Conservation (phyloP, 1,139 yeast genomes). For the Sugiyamaella sp. region DNA sequence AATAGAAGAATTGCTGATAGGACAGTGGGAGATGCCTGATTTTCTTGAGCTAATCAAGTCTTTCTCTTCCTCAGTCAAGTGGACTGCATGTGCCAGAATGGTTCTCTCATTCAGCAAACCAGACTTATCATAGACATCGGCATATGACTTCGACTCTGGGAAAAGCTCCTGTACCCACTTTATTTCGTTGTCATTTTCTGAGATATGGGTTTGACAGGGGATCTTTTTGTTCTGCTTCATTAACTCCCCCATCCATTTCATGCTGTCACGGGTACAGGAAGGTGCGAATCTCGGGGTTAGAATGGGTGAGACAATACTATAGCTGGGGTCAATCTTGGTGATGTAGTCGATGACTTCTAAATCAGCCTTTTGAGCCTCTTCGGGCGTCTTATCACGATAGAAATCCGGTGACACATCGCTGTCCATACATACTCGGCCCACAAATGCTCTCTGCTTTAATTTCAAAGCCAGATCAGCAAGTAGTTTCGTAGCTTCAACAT, state of each 20-base stretch:
- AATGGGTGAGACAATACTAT: constrained; percentile 63
- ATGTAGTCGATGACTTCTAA: constrained; percentile 61
- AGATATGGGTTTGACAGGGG: constrained; percentile 87
- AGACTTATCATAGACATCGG: constrained; percentile 74
- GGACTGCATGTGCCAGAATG: constrained; percentile 87
- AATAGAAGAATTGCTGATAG: constrained; percentile 84
- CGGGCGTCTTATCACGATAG: constrained; percentile 62
- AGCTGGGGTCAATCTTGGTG: constrained; percentile 52
- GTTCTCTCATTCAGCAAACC: constrained; percentile 66
- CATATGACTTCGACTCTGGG: constrained; percentile 69
- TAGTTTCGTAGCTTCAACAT: constrained; percentile 69
- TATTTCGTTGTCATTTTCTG: constrained; percentile 78
- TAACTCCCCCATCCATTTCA: constrained; percentile 65
- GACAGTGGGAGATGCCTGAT: constrained; percentile 90
- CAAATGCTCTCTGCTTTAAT: constrained; percentile 81
- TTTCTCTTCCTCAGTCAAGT: constrained; percentile 67
- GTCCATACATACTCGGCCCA: constrained; percentile 96
- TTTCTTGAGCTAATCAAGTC: constrained; percentile 54
- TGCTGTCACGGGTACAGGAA: constrained; percentile 66
- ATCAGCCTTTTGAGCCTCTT: constrained; percentile 59
- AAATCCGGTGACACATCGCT: constrained; percentile 64
- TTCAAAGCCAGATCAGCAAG: constrained; percentile 71
- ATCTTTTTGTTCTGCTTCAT: constrained; percentile 50
- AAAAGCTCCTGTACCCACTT: constrained; percentile 72
- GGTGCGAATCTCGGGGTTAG: constrained; percentile 96